Base-by-base conservation (phyloP, 805 yeast species). In the Jamesozyma spencerorum region DNA sequence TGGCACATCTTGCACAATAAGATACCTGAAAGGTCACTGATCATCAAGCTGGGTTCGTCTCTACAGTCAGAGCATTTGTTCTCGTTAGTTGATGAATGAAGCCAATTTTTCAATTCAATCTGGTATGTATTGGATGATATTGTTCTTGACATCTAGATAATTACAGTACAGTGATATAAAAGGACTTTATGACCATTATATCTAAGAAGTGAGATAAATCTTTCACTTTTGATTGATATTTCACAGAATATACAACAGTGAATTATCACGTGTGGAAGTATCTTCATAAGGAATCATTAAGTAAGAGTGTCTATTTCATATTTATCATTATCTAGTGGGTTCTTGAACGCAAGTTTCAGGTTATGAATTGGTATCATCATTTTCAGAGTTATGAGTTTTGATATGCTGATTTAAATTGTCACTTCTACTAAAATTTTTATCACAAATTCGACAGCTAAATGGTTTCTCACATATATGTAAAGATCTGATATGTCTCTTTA, bases 1-100 rank as follows among this genome's bases (percentile, higher is more conserved):
- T 75, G 7, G 94, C 92, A 69, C 95, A 85, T 48, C 92, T 66
- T 13, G 92, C 90, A 65, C 95, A 85, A 13, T 85, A 64, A 46
- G 85, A 78, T 10, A 85, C 65, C 18, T 94, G 92, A 36, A 81
- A 48, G 34, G 57, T 56, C 1, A 53, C 39, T 0, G 63, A 55
- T 41, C 58, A 54, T 61, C 66, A 55, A 6, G 49, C 83, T 11
- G 94, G 92, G 57, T 72, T 77, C 3, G 3, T 75, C 64, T 4
- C 74, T 74, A 62, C 94, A 85, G 55, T 85, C 95, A 19, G 87
- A 94, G 59, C 95, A 85, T 54, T 69, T 74, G 58, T 82, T 83
- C 37, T 66, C 64, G 54, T 84, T 82, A 17, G 62, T 75, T 10
- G 74, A 64, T 34, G 66, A 55, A 53, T 81, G 28, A 47, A 83